phyloP scores from a whole-genome alignment of 2,329 filamentous ascomycete species.

The Penicillium verrucosum region DNA sequence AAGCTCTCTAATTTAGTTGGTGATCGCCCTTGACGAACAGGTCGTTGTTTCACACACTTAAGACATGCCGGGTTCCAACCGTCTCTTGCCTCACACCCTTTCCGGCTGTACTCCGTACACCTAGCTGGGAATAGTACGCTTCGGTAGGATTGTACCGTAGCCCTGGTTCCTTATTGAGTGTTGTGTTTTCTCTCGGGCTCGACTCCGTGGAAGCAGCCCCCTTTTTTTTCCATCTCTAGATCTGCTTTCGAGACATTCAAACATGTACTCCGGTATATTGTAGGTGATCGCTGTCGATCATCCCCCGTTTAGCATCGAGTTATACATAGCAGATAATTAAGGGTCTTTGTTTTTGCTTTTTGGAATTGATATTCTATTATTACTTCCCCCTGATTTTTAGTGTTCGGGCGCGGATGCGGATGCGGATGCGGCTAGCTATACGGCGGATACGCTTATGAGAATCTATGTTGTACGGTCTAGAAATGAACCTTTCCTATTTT shows the following conservation, averaged over 20 bases:
- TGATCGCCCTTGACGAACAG: slow-evolving; percentile 11
- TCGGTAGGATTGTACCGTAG: not conserved
- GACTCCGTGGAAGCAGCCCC: not conserved
- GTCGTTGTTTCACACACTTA: slow-evolving; percentile 21
- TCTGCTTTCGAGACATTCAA: not conserved
- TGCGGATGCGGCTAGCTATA: not conserved
- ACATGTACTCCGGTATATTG: not conserved
- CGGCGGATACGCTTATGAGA: not conserved
- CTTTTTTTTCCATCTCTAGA: not conserved
- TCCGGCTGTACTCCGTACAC: not conserved
- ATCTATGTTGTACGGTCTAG: not conserved
- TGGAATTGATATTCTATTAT: not conserved
- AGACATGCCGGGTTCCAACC: slow-evolving; percentile 1
- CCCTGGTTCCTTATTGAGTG: not conserved
- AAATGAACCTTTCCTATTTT: not conserved
- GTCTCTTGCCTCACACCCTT: not conserved
- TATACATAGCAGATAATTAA: slow-evolving; percentile 10
- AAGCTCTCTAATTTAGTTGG: not conserved
- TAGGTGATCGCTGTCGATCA: slow-evolving; percentile 8
- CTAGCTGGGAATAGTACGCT: not conserved
- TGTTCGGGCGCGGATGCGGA: not conserved
- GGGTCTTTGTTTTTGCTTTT: not conserved
- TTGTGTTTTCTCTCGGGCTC: not conserved
- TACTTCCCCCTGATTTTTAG: slow-evolving; percentile 5
- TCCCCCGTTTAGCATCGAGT: slow-evolving; percentile 14